Base-by-base conservation (phyloP, 2,329 filamentous ascomycete species). In the Fusarium succisae region DNA sequence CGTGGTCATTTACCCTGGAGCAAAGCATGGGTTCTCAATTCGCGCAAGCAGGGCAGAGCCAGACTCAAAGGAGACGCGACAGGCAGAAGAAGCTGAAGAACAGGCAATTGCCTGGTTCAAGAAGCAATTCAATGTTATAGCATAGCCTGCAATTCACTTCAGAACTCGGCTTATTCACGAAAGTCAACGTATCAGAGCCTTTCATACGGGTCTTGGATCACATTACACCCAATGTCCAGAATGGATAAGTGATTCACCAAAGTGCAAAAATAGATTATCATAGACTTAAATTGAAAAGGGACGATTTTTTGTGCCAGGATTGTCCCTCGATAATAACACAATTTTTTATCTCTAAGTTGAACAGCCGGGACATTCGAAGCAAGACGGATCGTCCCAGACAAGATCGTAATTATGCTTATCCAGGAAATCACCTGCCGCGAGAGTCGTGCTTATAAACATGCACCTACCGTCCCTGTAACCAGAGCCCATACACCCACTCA, bases 241-340 rank as follows among this genome's bases (percentile, higher is more conserved):
- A 24, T 18, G 11, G 10, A 13, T 1, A 44, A 0, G 5, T 18
- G 5, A 15, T 44, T 44, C 7, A 18, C 10, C 4, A 18, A 4
- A 13, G 6, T 5, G 5, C 0, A 12, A 0, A 17, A 3, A 5
- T 7, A 4, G n/a, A 8, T n/a, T 15, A 8, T 4, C 6, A 10
- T 15, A 24, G 2, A 26, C 10, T 24, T 8, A 6, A 44, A 44
- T 5, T 24, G 5, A 24, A 3, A 6, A 12, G 15, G 8, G 10
- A 8, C 12, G 0, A 18, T 18, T 8, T 1, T 26, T 2, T 6
- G 8, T 12, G 6, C 2, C 3, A 15, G 8, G 14, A 26, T 20
- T 45, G 5, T 7, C 17, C 7, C 7, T 12, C 7, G 5, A 26
- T 20, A 20, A 8, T 9, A 18, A 26, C 4, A 8, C 6, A 18